Conservation (phyloP, 2,329 filamentous ascomycete genomes). For the Aspergillus latus region DNA sequence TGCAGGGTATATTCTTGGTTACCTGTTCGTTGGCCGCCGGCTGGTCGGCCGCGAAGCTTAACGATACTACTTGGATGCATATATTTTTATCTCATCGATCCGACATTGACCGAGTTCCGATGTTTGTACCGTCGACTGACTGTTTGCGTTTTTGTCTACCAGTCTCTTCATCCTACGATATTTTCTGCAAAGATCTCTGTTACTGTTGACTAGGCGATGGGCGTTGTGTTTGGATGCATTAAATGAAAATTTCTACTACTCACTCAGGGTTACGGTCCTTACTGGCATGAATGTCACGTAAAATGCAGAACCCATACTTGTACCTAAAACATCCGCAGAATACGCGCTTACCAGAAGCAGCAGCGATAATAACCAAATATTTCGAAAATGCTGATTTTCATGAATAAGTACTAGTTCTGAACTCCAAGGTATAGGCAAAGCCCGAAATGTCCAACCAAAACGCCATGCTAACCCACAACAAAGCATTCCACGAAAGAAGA, state of each 20-base stretch:
- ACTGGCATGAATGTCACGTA: background rate
- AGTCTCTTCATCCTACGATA: background rate
- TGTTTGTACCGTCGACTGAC: background rate
- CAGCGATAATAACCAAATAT: background rate
- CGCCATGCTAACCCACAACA: slow-evolving; percentile 27
- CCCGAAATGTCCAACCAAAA: slow-evolving; percentile 14
- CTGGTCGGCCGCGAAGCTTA: background rate
- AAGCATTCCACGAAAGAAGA: slow-evolving; percentile 16
- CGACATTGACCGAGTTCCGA: background rate
- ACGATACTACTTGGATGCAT: background rate
- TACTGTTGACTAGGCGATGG: slow-evolving; percentile 2
- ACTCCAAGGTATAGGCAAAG: slow-evolving; percentile 18
- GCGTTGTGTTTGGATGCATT: slow-evolving; percentile 10
- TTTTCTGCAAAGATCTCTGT: slow-evolving; percentile 1
- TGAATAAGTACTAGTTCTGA: slow-evolving; percentile 4
- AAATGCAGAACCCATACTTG: background rate
- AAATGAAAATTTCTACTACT: background rate
- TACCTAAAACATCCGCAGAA: background rate
- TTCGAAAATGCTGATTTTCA: too few relatives aligned
- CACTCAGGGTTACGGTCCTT: background rate
- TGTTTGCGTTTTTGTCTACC: background rate
- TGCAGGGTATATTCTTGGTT: background rate
- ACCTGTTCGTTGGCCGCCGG: background rate
- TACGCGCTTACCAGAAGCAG: slow-evolving; percentile 2
- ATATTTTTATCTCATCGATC: slow-evolving; percentile 3